Conservation (phyloP, 73 alveolate species). For the Effrenium voratum region DNA sequence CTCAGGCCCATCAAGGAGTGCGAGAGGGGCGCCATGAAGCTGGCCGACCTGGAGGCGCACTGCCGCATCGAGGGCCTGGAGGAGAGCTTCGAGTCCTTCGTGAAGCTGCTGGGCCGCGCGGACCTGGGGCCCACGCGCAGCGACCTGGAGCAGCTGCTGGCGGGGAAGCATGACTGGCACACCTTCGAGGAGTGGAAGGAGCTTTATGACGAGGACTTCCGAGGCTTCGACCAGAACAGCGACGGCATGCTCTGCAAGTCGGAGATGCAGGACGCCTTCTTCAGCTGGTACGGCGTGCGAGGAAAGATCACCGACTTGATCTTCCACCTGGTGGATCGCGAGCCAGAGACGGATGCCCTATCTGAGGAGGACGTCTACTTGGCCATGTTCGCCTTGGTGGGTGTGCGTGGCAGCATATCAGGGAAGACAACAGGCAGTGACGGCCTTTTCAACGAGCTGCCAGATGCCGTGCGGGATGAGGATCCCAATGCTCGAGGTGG, state of each 20-base stretch:
- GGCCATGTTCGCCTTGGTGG: constrained; percentile 80
- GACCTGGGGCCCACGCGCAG: constrained; percentile 75
- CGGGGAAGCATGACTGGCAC: neutral
- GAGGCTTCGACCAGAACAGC: constrained; percentile 70
- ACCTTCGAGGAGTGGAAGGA: constrained; percentile 80
- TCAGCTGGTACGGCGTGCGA: constrained; percentile 84
- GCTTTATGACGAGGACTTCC: constrained; percentile 50
- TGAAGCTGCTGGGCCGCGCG: constrained; percentile 77
- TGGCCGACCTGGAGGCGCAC: constrained; percentile 44
- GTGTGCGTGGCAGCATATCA: constrained; percentile 86
- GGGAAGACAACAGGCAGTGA: constrained; percentile 42
- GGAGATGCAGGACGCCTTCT: constrained; percentile 71
- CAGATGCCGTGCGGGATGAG: constrained; percentile 54
- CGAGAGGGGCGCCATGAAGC: neutral
- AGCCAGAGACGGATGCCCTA: constrained; percentile 87
- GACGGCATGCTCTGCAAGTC: constrained; percentile 32
- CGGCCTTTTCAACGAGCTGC: constrained; percentile 19
- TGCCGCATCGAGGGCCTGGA: constrained; percentile 88
- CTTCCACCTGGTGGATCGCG: constrained; percentile 84
- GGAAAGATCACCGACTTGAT: constrained; percentile 83
- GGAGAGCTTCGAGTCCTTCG: constrained; percentile 87
- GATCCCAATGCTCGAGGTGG: constrained; percentile 74
- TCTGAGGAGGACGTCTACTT: constrained; percentile 84
- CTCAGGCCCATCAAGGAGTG: constrained; percentile 33
- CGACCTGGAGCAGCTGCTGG: constrained; percentile 5